Percentiles rank a stretch among this genome's conserved stretches.
These are phyloP conservation scores for Trifolium pratense DNA, from an alignment of 306 rosid genomes.

Conservation along the genomic window DNA sequence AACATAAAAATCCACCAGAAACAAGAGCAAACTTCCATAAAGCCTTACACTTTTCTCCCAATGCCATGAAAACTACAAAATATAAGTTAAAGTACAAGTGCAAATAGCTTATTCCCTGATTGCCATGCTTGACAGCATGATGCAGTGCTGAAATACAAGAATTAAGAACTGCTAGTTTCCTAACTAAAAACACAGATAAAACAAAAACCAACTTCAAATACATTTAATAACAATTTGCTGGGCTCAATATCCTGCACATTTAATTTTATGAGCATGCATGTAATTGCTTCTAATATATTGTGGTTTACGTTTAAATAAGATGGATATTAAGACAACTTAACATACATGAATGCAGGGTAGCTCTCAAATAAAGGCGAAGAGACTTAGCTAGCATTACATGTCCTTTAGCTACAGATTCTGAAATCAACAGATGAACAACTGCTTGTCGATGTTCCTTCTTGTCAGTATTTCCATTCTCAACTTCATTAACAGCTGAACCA, in stretches of 20 bases:
- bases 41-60: slow-evolving; percentile 19
- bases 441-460: slow-evolving; percentile 56
- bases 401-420: slow-evolving; percentile 86
- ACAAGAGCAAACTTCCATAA: slow-evolving; percentile 9
- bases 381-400: slow-evolving; percentile 84
- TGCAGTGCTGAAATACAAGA: slow-evolving; percentile 33
- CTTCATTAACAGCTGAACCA: slow-evolving; percentile 52
- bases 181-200: slow-evolving; percentile 25
- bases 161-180: slow-evolving; percentile 22
- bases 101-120: slow-evolving; percentile 32
- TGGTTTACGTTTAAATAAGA: slow-evolving; percentile 29
- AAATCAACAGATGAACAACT: slow-evolving; percentile 66
- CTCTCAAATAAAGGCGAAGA: slow-evolving; percentile 78
- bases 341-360: slow-evolving; percentile 87
- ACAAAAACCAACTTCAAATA: slow-evolving; percentile 39
- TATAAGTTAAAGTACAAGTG: slow-evolving; percentile 12
- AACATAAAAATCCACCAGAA: not conserved
- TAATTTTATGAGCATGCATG: slow-evolving; percentile 28
- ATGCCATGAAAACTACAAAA: slow-evolving; percentile 24
- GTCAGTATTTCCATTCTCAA: slow-evolving; percentile 54
- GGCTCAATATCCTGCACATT: slow-evolving; percentile 26
- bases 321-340: slow-evolving; percentile 39
- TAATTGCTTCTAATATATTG: slow-evolving; percentile 26
- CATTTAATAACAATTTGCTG: slow-evolving; percentile 24
- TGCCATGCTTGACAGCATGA: slow-evolving; percentile 20